phyloP scores from a whole-genome alignment of 805 yeast genomes.

The Candida pseudoglaebosa region DNA sequence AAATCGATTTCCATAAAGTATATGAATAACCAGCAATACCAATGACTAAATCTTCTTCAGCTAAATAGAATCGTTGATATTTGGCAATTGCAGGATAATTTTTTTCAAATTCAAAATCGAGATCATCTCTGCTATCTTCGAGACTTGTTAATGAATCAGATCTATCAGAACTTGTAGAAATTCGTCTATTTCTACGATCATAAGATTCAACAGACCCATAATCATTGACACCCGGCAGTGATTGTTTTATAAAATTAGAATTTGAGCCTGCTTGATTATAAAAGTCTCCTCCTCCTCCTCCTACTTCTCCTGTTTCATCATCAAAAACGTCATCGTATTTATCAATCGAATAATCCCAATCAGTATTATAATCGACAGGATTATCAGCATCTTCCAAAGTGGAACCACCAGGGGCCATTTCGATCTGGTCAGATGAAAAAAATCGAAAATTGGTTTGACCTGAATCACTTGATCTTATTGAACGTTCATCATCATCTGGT shows the following conservation, averaged over 20 bases:
- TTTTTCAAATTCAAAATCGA: slow-evolving; percentile 15
- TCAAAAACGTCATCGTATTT: slow-evolving; percentile 23
- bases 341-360: slow-evolving; percentile 66
- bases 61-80: slow-evolving; percentile 82
- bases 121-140: slow-evolving; percentile 15
- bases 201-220: slow-evolving; percentile 28
- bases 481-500: slow-evolving; percentile 25
- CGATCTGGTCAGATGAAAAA: slow-evolving; percentile 79
- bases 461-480: slow-evolving; percentile 33
- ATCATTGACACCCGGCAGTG: slow-evolving; percentile 12
- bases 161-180: slow-evolving; percentile 12
- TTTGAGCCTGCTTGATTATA: slow-evolving; percentile 2
- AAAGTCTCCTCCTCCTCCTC: slow-evolving; percentile 5
- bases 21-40: slow-evolving; percentile 88
- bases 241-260: slow-evolving; percentile 3
- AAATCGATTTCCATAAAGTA: slow-evolving; percentile 38
- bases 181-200: slow-evolving; percentile 22
- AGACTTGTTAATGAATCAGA: slow-evolving; percentile 10
- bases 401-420: slow-evolving; percentile 84
- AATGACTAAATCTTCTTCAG: slow-evolving; percentile 92
- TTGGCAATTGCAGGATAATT: slow-evolving; percentile 36
- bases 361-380: slow-evolving; percentile 67
- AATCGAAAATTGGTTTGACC: slow-evolving; percentile 58
- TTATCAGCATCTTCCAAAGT: slow-evolving; percentile 57
- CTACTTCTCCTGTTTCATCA: slow-evolving; percentile 6